Conservation (phyloP, 305 asterid genomes). For the Fraxinus velutina region DNA sequence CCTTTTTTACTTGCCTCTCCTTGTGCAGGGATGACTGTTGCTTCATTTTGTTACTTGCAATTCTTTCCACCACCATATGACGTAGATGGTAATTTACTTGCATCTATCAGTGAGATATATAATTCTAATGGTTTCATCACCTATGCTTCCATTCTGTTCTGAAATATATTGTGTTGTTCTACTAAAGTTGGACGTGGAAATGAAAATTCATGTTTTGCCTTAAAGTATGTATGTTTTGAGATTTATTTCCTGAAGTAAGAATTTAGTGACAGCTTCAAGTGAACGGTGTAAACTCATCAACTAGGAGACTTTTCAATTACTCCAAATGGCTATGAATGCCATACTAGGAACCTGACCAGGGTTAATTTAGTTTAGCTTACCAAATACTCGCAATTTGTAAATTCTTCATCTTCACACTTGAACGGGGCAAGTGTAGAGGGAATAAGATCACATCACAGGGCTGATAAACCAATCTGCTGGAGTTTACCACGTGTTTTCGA, state of each 20-base stretch:
- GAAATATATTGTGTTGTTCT: neutral
- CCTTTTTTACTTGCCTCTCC: conserved; percentile 18
- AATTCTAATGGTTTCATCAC: neutral
- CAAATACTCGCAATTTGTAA: neutral
- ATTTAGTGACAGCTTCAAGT: neutral
- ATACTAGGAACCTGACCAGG: neutral
- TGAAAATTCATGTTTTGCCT: neutral
- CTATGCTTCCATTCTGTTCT: neutral
- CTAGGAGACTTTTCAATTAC: neutral
- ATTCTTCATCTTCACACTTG: neutral
- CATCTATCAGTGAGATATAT: neutral
- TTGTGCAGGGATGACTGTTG: conserved; percentile 66
- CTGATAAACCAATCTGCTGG: neutral
- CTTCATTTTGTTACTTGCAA: conserved; percentile 85
- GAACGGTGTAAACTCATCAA: neutral
- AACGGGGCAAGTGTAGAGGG: neutral
- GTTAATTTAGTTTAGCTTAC: neutral
- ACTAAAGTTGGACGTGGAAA: neutral
- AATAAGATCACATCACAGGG: neutral
- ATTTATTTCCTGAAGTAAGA: conserved; percentile 1
- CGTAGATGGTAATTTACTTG: conserved; percentile 54
- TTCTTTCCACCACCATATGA: conserved; percentile 88
- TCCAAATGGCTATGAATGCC: neutral
- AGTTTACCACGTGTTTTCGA: neutral
- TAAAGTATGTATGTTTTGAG: neutral